phyloP scores from a whole-genome alignment of 1,139 yeast species.

The Scheffersomyces parashehatae region DNA sequence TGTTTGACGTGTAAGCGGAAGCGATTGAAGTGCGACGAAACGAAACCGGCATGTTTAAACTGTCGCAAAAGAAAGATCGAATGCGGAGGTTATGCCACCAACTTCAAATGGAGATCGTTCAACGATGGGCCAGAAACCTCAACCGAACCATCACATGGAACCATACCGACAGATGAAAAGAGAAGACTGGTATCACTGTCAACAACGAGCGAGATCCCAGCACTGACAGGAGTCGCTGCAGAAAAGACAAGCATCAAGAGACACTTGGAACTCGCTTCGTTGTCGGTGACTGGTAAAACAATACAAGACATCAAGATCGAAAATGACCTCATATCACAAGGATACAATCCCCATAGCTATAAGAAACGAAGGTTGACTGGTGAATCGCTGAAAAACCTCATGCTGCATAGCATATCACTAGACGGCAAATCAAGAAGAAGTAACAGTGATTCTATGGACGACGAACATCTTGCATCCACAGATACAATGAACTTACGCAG shows the following conservation, averaged over 20 bases:
- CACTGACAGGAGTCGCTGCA: neutral
- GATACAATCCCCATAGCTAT: constrained; percentile 43
- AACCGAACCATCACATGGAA: neutral
- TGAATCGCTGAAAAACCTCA: neutral
- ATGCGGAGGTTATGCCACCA: constrained; percentile 66
- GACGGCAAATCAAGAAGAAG: constrained; percentile 11
- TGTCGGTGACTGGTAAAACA: constrained; percentile 55
- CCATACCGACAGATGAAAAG: neutral
- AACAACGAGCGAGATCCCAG: neutral
- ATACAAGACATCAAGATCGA: constrained; percentile 50
- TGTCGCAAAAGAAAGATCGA: constrained; percentile 44
- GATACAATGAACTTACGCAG: constrained; percentile 7
- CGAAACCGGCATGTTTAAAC: constrained; percentile 51
- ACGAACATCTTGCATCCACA: neutral
- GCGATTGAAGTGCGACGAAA: constrained; percentile 59
- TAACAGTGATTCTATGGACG: constrained; percentile 10
- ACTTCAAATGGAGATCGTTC: constrained; percentile 64
- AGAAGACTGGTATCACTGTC: neutral
- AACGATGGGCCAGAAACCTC: constrained; percentile 18
- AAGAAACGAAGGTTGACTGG: constrained; percentile 5
- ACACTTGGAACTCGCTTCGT: constrained; percentile 54
- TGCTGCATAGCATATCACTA: neutral
- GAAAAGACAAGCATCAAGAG: constrained; percentile 23
- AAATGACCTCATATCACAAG: constrained; percentile 48
- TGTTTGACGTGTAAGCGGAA: constrained; percentile 59